A percentile compares a stretch with the other conserved stretches of the same genome.
Evolutionary conservation across 768 basidiomycete species (phyloP).

Genomic region (Macrolepiota fuliginosa): DNA sequence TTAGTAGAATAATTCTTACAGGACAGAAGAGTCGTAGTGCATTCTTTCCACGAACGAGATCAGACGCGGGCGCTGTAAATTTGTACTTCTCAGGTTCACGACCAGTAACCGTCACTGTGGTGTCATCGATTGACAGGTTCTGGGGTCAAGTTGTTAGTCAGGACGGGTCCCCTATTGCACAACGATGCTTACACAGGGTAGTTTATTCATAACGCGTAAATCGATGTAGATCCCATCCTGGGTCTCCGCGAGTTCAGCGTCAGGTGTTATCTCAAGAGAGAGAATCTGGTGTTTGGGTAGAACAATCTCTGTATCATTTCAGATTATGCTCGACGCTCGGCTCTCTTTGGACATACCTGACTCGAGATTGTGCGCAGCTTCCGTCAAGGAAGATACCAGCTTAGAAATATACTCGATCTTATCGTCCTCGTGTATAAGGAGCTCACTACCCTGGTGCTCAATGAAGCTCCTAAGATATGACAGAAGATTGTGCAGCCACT

Average conservation of each 20-base stretch:
- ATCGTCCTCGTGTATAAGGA: conserved; percentile 53
- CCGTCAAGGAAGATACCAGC: conserved; percentile 48
- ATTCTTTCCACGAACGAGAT: conserved; percentile 59
- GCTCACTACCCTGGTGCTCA: conserved; percentile 48
- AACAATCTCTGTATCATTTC: conserved; percentile 43
- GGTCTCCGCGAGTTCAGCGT: conserved; percentile 50
- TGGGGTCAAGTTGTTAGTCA: conserved; percentile 26
- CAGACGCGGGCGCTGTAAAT: conserved; percentile 42
- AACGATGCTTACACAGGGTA: conserved; percentile 68
- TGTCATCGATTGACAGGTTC: conserved; percentile 60
- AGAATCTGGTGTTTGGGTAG: conserved; percentile 71
- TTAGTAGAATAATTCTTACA: conserved; percentile 41
- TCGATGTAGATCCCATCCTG: conserved; percentile 67
- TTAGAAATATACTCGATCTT: conserved; percentile 47
- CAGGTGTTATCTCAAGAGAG: conserved; percentile 43
- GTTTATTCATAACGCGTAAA: conserved; percentile 57
- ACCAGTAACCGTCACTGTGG: conserved; percentile 60
- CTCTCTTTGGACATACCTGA: conserved; percentile 37
- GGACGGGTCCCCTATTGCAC: background rate
- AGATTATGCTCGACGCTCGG: background rate
- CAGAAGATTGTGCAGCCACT: conserved; percentile 80
- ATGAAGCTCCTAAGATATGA: conserved; percentile 73
- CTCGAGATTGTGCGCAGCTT: conserved; percentile 49
- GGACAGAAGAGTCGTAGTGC: conserved; percentile 63
- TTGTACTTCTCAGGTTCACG: conserved; percentile 59